These are phyloP conservation scores for Termitomyces sp. DNA, from an alignment of 768 basidiomycete genomes.

Conservation along the genomic window DNA sequence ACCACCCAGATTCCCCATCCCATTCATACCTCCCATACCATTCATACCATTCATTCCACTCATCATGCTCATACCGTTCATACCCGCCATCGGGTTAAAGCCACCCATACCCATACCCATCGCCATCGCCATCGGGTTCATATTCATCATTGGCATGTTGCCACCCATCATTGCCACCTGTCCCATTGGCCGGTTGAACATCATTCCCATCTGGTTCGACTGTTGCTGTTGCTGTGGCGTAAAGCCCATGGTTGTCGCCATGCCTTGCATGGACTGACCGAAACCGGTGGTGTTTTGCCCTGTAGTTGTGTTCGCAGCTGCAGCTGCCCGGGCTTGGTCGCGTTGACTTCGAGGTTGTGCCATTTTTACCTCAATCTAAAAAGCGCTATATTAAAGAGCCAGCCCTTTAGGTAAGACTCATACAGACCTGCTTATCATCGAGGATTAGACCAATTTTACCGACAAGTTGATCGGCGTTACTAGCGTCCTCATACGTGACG, in stretches of 20 bases:
- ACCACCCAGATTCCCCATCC: constrained; percentile 19
- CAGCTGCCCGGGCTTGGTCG: constrained; percentile 39
- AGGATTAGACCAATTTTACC: constrained; percentile 61
- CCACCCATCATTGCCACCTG: constrained; percentile 38
- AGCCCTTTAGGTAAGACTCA: not conserved
- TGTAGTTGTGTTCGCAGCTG: constrained; percentile 16
- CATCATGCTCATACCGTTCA: constrained; percentile 28
- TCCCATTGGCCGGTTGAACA: constrained; percentile 50
- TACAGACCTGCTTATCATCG: constrained; percentile 69
- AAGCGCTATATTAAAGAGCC: not conserved
- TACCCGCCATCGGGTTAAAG: constrained; percentile 26
- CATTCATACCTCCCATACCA: constrained; percentile 27
- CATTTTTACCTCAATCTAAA: constrained; percentile 76
- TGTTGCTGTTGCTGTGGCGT: constrained; percentile 27
- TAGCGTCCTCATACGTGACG: constrained; percentile 70
- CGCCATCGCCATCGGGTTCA: constrained; percentile 48
- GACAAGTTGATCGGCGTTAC: constrained; percentile 60
- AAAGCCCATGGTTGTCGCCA: constrained; percentile 25
- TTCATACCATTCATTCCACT: constrained; percentile 21
- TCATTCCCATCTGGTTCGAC: constrained; percentile 45
- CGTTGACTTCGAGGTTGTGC: constrained; percentile 70
- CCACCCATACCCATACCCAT: constrained; percentile 36
- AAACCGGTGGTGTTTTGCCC: constrained; percentile 20
- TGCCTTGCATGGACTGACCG: constrained; percentile 29
- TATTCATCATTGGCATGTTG: constrained; percentile 30